These are phyloP conservation scores for Ophiostoma ulmi DNA, from an alignment of 2,329 filamentous ascomycete species.

Conservation along the genomic window DNA sequence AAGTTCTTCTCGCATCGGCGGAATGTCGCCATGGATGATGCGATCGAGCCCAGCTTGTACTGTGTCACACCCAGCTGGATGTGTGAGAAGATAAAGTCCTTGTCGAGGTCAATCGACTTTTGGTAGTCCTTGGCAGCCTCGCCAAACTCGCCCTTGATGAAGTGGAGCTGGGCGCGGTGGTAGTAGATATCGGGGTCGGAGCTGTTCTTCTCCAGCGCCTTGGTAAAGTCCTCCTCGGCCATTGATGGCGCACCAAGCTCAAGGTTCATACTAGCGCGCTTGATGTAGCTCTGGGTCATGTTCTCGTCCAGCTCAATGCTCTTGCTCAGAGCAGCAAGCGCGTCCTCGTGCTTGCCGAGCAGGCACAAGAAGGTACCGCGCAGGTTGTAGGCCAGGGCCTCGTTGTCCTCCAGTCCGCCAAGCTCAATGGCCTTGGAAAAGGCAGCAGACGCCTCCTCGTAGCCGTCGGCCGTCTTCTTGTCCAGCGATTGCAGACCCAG, in stretches of 20 bases:
- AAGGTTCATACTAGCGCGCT: slow-evolving; percentile 95
- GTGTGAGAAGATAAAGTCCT: slow-evolving; percentile 97
- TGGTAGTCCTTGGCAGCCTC: slow-evolving; percentile 98
- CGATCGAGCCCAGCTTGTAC: slow-evolving; percentile 99
- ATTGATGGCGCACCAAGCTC: slow-evolving; percentile 85
- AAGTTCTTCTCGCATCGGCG: slow-evolving; percentile 98
- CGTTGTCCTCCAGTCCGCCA: slow-evolving; percentile 71
- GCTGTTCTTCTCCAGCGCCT: slow-evolving; percentile 76
- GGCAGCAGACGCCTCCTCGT: slow-evolving; percentile 77
- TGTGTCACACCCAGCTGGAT: slow-evolving; percentile 98
- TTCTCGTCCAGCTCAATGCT: slow-evolving; percentile 84
- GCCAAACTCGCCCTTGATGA: slow-evolving; percentile 90
- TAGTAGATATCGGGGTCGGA: slow-evolving; percentile 97
- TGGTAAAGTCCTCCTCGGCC: slow-evolving; percentile 80
- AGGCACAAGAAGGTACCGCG: slow-evolving; percentile 93
- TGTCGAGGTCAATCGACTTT: slow-evolving; percentile 95
- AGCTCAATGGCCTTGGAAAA: slow-evolving; percentile 86
- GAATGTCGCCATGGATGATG: slow-evolving; percentile 98
- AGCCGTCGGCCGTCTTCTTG: slow-evolving; percentile 84
- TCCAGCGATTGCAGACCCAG: slow-evolving; percentile 74
- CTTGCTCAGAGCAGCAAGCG: slow-evolving; percentile 81
- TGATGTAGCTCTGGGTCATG: slow-evolving; percentile 96
- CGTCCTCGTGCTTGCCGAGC: slow-evolving; percentile 77
- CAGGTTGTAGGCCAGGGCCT: slow-evolving; percentile 93
- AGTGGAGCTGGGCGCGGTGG: slow-evolving; percentile 95